These are phyloP conservation scores for Dissophora ornata DNA, from an alignment of 192 early-diverging fungal species.

Conservation along the genomic window DNA sequence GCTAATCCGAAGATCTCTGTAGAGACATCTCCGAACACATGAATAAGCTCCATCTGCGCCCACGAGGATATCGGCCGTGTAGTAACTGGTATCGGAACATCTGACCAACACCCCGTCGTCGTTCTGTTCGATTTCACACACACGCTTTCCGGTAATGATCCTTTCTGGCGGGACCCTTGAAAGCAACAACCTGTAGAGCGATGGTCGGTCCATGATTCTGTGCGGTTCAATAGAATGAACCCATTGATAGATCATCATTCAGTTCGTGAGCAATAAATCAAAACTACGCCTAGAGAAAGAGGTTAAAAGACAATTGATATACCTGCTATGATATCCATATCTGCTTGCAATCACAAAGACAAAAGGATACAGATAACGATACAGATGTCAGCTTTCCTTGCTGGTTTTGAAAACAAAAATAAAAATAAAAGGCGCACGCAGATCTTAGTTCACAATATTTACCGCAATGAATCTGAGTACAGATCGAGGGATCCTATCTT, in stretches of 20 bases:
- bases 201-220: constrained; percentile 49
- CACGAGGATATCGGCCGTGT: constrained; percentile 25
- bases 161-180: constrained; percentile 27
- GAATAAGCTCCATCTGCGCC: too few species aligned
- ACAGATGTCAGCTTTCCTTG: neutral
- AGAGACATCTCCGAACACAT: constrained; percentile 27
- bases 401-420: neutral
- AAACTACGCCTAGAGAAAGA: too few species aligned
- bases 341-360: constrained; percentile 24
- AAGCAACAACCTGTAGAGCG: constrained; percentile 29
- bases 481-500: constrained; percentile 46
- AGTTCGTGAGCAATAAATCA: too few species aligned
- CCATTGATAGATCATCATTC: too few species aligned
- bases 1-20: constrained; percentile 11
- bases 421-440: neutral
- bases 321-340: constrained; percentile 51
- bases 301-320: neutral
- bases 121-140: constrained; percentile 29
- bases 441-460: neutral
- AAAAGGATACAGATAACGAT: neutral
- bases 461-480: constrained; percentile 34
- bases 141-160: constrained; percentile 25
- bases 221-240: too few species aligned
- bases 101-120: constrained; percentile 15
- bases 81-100: constrained; percentile 20